Conservation (phyloP, 495 filamentous ascomycete species). For the Penicillium macrosclerotiorum region DNA sequence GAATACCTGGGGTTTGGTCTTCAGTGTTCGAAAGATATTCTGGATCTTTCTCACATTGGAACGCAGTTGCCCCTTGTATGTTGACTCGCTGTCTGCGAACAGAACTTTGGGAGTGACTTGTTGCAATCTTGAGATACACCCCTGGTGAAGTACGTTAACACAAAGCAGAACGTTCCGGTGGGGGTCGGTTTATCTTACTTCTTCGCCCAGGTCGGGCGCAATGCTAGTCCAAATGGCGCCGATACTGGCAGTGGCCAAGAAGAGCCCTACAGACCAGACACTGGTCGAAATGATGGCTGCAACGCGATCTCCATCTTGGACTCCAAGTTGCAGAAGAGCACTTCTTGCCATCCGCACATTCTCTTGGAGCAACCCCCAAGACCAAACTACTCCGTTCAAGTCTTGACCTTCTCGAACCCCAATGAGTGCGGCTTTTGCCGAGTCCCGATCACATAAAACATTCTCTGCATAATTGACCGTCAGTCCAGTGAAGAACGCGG, state of each 20-base stretch:
- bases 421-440: slow-evolving; percentile 54
- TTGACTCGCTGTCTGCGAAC: slow-evolving; percentile 67
- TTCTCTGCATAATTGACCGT: slow-evolving; percentile 76
- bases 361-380: slow-evolving; percentile 56
- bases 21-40: slow-evolving; percentile 49
- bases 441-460: slow-evolving; percentile 51
- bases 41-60: slow-evolving; percentile 27
- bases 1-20: slow-evolving; percentile 43
- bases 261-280: slow-evolving; percentile 61
- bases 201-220: slow-evolving; percentile 69
- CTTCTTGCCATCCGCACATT: slow-evolving; percentile 50
- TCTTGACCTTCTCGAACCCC: slow-evolving; percentile 66
- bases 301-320: slow-evolving; percentile 61
- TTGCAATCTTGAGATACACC: slow-evolving; percentile 63
- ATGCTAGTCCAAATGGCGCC: slow-evolving; percentile 65
- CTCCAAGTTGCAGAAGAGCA: slow-evolving; percentile 52
- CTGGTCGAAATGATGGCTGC: slow-evolving; percentile 67
- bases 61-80: slow-evolving; percentile 66
- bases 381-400: slow-evolving; percentile 51
- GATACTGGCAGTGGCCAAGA: slow-evolving; percentile 56
- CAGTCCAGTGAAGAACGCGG: slow-evolving; percentile 56
- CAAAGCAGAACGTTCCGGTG: too few species aligned
- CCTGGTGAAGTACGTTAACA: slow-evolving; percentile 31
- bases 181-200: slow-evolving; percentile 4
- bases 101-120: slow-evolving; percentile 66